Base-by-base conservation (phyloP, 306 rosid genomes). In the Luffa acutangula region DNA sequence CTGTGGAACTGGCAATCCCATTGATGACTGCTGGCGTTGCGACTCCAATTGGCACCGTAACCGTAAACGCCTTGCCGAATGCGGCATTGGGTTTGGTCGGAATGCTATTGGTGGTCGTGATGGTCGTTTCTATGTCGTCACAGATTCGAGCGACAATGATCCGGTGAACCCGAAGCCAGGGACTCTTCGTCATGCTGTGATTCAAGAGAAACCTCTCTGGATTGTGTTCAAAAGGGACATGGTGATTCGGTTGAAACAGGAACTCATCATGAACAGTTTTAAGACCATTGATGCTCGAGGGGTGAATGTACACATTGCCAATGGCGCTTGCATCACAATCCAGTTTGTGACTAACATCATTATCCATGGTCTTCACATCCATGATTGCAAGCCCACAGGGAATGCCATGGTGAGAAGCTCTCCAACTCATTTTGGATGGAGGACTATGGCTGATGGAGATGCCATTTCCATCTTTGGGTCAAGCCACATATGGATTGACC, bases 11-110 rank as follows among this genome's bases (percentile, higher is more conserved):
- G 99, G 99, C 6, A 96, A 96, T 67, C 99, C 99, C n/a, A 90
- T 96, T 73, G 99, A 96, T 75, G 99, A 96, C 83, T 96, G 99
- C 86, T 96, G 99, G 99, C 96, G 99, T 31, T 96, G 99, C 12
- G 97, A 96, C 54, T 60, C 92, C 18, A 80, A 87, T 58, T 96
- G 99, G 99, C 98, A 91, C 0, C 82, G 76, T 2, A 91, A 96
- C 93, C 85, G 99, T 78, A 96, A 96, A 89, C 96, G 97, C 34
- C 98, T 96, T 4, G 96, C 99, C 4, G 93, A 96, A 74, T 96
- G 99, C n/a, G 98, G 99, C 70, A 96, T 96, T 71, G 99, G 99
- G 33, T 96, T 96, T 41, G 99, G 99, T 0, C 84, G 98, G 46
- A 96, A 93, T 11, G 98, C 99, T n/a, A 83, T 96, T 10, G 99